A percentile compares a stretch with the other conserved stretches of the same genome.
These are phyloP conservation scores for Paramecium pentaurelia DNA, from an alignment of 73 alveolate species.

Conservation along the genomic window DNA sequence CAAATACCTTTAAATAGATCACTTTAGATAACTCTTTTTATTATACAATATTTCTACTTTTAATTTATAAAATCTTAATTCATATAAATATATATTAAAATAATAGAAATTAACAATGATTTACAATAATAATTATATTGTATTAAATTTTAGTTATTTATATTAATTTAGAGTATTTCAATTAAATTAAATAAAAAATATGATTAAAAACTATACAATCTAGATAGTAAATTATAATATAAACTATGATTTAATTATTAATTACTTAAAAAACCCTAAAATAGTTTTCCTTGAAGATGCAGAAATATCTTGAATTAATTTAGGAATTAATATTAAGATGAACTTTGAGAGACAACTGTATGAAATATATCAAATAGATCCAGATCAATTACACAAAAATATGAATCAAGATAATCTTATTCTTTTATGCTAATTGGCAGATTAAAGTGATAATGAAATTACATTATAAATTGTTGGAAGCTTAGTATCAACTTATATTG, in stretches of 20 bases:
- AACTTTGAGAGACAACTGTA: not conserved
- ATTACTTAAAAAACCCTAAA: not conserved
- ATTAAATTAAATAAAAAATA: too few species aligned
- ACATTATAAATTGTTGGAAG: not conserved
- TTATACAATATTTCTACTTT: too few species aligned
- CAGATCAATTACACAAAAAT: constrained; percentile 8
- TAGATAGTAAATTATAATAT: too few species aligned
- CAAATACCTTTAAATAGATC: too few species aligned
- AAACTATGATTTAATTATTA: not conserved
- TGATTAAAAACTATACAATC: too few species aligned
- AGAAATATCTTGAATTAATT: not conserved
- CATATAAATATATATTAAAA: too few species aligned
- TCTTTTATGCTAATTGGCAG: not conserved
- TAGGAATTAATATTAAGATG: not conserved
- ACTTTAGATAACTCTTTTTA: too few species aligned
- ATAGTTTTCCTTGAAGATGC: not conserved
- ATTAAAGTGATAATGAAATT: not conserved
- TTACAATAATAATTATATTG: too few species aligned
- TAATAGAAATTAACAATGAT: too few species aligned
- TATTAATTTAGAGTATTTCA: too few species aligned
- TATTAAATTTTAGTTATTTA: too few species aligned
- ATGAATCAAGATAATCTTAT: not conserved
- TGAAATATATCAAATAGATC: not conserved
- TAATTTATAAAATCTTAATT: too few species aligned
- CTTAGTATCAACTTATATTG: not conserved